phyloP scores from a whole-genome alignment of 2,329 filamentous ascomycete species.

The Neocucurbitaria cava region DNA sequence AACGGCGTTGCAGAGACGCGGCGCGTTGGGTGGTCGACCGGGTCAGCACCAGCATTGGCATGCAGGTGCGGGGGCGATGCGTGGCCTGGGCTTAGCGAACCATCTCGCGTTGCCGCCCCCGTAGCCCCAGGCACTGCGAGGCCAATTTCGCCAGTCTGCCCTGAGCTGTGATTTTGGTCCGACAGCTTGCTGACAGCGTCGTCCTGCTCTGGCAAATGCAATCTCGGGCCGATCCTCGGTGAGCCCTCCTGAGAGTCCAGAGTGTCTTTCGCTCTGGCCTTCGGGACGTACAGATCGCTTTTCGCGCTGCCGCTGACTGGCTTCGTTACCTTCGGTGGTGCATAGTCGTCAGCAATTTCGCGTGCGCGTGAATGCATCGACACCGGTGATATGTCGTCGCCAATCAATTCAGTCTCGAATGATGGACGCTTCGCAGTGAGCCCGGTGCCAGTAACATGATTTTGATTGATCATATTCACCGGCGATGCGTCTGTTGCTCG shows the following conservation, averaged over 20 bases:
- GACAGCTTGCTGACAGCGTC: not conserved
- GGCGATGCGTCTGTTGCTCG: not conserved
- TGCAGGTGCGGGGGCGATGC: constrained; percentile 4
- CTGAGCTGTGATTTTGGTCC: constrained; percentile 1
- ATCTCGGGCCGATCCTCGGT: not conserved
- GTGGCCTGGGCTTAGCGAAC: constrained; percentile 12
- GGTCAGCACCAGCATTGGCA: constrained; percentile 13
- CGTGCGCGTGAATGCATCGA: constrained; percentile 20
- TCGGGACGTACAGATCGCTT: constrained; percentile 18
- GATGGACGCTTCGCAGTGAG: constrained; percentile 8
- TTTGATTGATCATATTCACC: not conserved
- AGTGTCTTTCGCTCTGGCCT: not conserved
- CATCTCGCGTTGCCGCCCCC: constrained; percentile 8
- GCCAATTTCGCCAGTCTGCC: not conserved
- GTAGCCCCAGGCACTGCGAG: not conserved
- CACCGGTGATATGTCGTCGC: constrained; percentile 36
- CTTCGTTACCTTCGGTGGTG: not conserved
- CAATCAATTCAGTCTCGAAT: constrained; percentile 33
- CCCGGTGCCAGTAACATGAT: not conserved
- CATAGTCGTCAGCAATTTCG: constrained; percentile 13
- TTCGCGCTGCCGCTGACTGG: constrained; percentile 8
- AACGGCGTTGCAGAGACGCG: constrained; percentile 30
- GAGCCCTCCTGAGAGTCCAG: not conserved
- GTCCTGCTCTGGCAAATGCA: not conserved
- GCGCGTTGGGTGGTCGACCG: constrained; percentile 17